Base-by-base conservation (phyloP, 305 asterid species). In the Fraxinus latifolia region DNA sequence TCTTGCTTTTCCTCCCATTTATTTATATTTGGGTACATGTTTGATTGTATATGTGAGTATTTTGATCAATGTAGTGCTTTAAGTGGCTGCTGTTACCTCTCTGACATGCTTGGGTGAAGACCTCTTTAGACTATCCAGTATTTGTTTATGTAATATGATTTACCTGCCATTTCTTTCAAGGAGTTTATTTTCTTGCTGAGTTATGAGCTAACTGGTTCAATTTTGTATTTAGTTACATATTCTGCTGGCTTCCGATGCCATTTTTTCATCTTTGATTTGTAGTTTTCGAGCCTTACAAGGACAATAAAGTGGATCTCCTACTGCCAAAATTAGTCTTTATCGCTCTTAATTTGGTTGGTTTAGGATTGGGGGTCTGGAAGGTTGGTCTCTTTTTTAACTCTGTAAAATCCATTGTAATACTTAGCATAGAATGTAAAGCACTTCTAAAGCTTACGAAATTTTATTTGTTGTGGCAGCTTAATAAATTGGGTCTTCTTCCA, bases 241-340 rank as follows among this genome's bases (percentile, higher is more conserved):
- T 17, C 29, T 21, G 32, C 32, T 25, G 34, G 72, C 33, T 62
- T 65, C 34, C 25, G 34, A 65, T 65, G 70, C 31, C 12, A 25
- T 25, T 11, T 15, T 27, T 67, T 67, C n/a, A 29, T 7, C 55
- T 80, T 82, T 85, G 34, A 25, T 89, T 78, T 87, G 89, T 85
- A 95, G 99, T 85, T 87, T 95, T 95, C 83, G 98, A 93, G 90
- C 99, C 99, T 58, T 95, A 88, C 96, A 94, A 88, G 91, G 98
- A 95, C 87, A 92, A 83, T 76, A 94, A 89, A 84, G 97, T 95
- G 83, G 97, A 94, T 80, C 95, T 95, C 71, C 87, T 92, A 34
- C 89, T 84, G 29, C 97, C 97, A 67, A 94, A 95, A 84, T 85
- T 93, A 77, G 89, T 89, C 15, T 94, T 86, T 76, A 91, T 94